Base-by-base conservation (phyloP, 371 early-diverging fungal species). In the Apophysomyces elegans region DNA sequence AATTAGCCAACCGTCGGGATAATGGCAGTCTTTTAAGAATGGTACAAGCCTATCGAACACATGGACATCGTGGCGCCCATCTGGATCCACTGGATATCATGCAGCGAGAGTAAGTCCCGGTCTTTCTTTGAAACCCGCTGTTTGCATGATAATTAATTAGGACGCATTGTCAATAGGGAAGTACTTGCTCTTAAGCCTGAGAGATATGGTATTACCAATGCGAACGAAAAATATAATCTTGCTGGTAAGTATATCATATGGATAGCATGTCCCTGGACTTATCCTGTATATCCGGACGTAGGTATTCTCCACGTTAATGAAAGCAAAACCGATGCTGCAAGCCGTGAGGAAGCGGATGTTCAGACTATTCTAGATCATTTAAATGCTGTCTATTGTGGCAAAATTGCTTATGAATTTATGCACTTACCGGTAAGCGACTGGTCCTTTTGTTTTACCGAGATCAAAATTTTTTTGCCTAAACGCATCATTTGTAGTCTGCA, bases 331-430 rank as follows among this genome's bases (percentile, higher is more conserved):
- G 74, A 73, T 37, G 68, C 64, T 1, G 66, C 76, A 12, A 73
- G 73, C 36, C 69, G 76, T 41, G 73, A 84, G 37, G 83, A 86
- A 56, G 91, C 92, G 26, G 78, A 84, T 50, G 80, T 94, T 32
- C 80, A 88, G 60, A 83, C 88, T 18, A 89, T 96, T 45, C 38
- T 93, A 63, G 67, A 80, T 39, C 91, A 95, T 63, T 81, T 97
- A 26, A 79, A 87, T 57, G 74, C 82, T 50, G 85, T 90, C 7
- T 97, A 96, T 76, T 90, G 92, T 71, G 93, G 92, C 47, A 84
- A 89, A 59, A 94, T 96, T 62, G 98, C 95, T 13, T 95, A 93
- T 70, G 98, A 97, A 84, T 96, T 97, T 79, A 87, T 84, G 75
- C 97, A 97, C 71, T 86, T 96, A 39, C 95, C 96, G 3, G 90